Conservation (phyloP, 1,284 basidiomycete species). For the Rhodotorula mucilaginosa region DNA sequence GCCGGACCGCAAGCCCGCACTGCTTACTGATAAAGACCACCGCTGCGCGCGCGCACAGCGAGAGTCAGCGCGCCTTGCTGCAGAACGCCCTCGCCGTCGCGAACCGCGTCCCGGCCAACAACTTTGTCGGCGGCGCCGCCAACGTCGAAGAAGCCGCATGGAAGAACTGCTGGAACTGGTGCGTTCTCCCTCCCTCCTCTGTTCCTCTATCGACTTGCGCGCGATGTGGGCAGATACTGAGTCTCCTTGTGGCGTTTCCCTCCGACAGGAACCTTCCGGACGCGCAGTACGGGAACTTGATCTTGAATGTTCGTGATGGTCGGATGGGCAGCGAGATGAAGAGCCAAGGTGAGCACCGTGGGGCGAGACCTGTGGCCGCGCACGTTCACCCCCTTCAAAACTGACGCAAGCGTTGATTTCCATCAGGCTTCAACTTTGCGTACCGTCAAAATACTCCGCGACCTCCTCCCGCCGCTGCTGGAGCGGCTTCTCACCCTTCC, state of each 20-base stretch:
- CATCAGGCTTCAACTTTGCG: slow-evolving; percentile 87
- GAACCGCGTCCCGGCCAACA: slow-evolving; percentile 69
- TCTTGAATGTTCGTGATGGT: slow-evolving; percentile 86
- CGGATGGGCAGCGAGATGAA: slow-evolving; percentile 87
- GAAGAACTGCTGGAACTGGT: slow-evolving; percentile 99
- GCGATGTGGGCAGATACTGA: not conserved
- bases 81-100: slow-evolving; percentile 85
- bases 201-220: not conserved
- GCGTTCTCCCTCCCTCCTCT: not conserved
- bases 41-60: slow-evolving; percentile 48
- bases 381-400: too few relatives aligned
- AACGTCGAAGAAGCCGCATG: slow-evolving; percentile 76
- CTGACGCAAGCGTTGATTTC: not conserved
- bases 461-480: slow-evolving; percentile 5
- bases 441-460: slow-evolving; percentile 60
- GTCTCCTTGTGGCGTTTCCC: not conserved
- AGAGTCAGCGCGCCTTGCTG: slow-evolving; percentile 80
- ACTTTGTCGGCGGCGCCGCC: slow-evolving; percentile 53
- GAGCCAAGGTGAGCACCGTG: slow-evolving; percentile 67
- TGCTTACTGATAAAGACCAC: not conserved
- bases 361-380: too few relatives aligned
- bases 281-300: slow-evolving; percentile 82
- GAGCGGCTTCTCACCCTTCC: not conserved
- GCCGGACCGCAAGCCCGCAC: accelerated
- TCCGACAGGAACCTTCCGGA: slow-evolving; percentile 59